These are phyloP conservation scores for Parastagonospora avenae DNA, from an alignment of 2,329 filamentous ascomycete species.

Conservation along the genomic window DNA sequence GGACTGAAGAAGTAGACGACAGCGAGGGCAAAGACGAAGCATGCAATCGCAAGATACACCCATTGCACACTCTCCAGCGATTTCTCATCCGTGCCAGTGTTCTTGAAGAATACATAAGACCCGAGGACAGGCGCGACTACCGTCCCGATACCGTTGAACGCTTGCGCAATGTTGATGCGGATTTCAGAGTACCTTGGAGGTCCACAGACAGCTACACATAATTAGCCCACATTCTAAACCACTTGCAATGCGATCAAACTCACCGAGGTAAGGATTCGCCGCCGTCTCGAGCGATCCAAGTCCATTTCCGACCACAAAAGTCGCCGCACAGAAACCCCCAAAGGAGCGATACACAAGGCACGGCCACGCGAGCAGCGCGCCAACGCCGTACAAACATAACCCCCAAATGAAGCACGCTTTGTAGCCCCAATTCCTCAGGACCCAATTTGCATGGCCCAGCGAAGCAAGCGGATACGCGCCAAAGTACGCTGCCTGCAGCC, in stretches of 20 bases:
- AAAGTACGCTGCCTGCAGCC: conserved; percentile 57
- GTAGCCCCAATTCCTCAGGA: conserved; percentile 57
- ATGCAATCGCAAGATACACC: conserved; percentile 67
- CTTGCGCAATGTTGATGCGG: conserved; percentile 64
- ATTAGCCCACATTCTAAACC: neutral
- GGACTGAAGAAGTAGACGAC: conserved; percentile 63
- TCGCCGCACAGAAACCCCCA: conserved; percentile 64
- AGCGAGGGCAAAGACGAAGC: conserved; percentile 63
- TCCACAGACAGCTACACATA: conserved; percentile 56
- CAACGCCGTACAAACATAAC: conserved; percentile 60
- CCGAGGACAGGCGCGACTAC: conserved; percentile 65
- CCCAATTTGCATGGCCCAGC: conserved; percentile 55
- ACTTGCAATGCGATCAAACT: neutral
- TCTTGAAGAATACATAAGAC: conserved; percentile 65
- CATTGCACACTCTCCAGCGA: conserved; percentile 66
- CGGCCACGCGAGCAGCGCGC: conserved; percentile 65
- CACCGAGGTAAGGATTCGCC: conserved; percentile 54
- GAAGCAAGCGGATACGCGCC: conserved; percentile 57
- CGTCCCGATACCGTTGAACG: conserved; percentile 63
- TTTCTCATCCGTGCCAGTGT: conserved; percentile 55
- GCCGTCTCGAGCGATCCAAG: conserved; percentile 63
- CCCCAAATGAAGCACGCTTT: conserved; percentile 57
- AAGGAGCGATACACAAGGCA: conserved; percentile 61
- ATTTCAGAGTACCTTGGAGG: conserved; percentile 65
- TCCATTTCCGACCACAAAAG: conserved; percentile 60